Evolutionary conservation across 73 alveolate genomes (phyloP), one percentile per base, ranked within the genome.

Genomic region (Breviolum minutum): DNA sequence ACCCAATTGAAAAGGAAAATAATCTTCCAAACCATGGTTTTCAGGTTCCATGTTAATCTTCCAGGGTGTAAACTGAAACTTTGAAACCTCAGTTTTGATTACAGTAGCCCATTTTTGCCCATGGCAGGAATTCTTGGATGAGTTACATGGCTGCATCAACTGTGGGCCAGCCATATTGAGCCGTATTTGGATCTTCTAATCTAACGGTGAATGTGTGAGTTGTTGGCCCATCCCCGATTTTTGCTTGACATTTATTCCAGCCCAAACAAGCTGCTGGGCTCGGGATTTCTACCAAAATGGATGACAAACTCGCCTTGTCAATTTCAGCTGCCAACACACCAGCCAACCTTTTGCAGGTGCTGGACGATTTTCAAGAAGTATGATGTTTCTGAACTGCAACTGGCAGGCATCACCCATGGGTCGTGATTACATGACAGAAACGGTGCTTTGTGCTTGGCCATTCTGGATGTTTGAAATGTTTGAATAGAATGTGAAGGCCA

Each of bases 301-400:
- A 40, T 2, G 0, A 40, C 54, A 40, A 40, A 40, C 54, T 40
- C 54, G 3, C 54, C 54, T 40, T 40, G 3, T 40, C 54, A 40
- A 40, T 3, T 40, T 0, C 54, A 40, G 54, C 3, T 40, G 54
- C 3, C 54, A 68, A 22, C 1, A 68, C 77, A 17, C 77, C 77
- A 68, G 54, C 54, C 54, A 40, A 3, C 54, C 54, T 40, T 40
- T 40, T 40, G 13, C 13, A 92, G 98, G 94, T 94, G 97, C 97
- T 94, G 99, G 99, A 83, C 99, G 27, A 94, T 94, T 60, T 94
- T 94, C 99, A 77, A 80, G 94, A 94, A 94, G 80, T 63, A 94
- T 62, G 99, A 94, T 63, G 94, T 86, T 71, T 6, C 73, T 69
- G n/a, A 19, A 68, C 77, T 68, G 77, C 77, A 68, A 68, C 77